Evolutionary conservation across 2,329 filamentous ascomycete species (phyloP), one percentile per base, ranked within the genome.

Genomic region (Fusarium illudens): DNA sequence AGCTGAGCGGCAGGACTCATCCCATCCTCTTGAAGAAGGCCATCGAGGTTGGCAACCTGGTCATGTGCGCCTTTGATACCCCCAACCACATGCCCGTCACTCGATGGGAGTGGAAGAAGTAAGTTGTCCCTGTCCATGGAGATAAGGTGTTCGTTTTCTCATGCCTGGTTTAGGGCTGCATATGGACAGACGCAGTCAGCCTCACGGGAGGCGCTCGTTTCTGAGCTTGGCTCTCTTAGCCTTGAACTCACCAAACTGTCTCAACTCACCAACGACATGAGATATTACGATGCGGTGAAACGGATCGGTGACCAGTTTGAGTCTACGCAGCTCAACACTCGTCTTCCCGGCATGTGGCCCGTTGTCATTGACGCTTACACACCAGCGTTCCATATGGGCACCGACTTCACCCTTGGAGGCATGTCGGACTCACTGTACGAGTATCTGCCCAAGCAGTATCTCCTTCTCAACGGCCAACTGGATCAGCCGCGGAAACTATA

Each of bases 401-500:
- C 89, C 64, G 78, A 84, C 42, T 87, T 87, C 65, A 84, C 84
- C 0, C 79, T 87, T 3, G 86, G 86, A 44, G 85, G 82, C 34
- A 85, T 85, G 82, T 82, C 84, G 4, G 86, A 89, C 72, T 87
- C 85, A 13, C 76, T 86, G 2, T 89, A 88, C 65, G 87, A 89
- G 73, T 95, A 94, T 74, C 85, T 92, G 64, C 84, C 86, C 1
- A 81, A 93, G 74, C 84, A 90, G 76, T 86, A 90, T 71, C 80
- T 91, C 42, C 81, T 93, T 8, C 83, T 92, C 0, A 88, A 88
- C 20, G 90, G 91, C n/a, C 64, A 71, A 17, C 75, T 81, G 29
- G 73, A 74, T 19, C 72, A 74, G 30, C 72, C 72, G 17, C 71
- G 71, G 19, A 57, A 59, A 13, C 73, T 77, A 48, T 83, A 82